A percentile compares a stretch with the other conserved stretches of the same genome.
Conservation (phyloP, 2,329 filamentous ascomycete species). For the Alternaria brassicae region DNA sequence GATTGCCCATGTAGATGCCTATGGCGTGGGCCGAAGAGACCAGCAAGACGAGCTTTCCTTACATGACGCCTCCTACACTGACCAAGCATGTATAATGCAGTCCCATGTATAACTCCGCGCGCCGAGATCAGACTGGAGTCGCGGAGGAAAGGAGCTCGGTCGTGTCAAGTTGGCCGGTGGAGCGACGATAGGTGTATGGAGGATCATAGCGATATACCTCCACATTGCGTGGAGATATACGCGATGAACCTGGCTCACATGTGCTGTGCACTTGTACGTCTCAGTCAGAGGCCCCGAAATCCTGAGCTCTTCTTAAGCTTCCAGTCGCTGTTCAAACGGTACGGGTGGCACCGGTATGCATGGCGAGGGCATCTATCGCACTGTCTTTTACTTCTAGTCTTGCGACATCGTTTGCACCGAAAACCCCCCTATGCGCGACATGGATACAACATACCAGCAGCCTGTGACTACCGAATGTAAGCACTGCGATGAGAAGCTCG, state of each 20-base stretch:
- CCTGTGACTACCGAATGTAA: not conserved
- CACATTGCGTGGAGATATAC: not conserved
- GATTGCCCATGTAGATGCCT: not conserved
- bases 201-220: not conserved
- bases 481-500: not conserved
- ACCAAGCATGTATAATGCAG: not conserved
- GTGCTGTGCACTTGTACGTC: not conserved
- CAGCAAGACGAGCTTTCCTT: not conserved
- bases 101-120: not conserved
- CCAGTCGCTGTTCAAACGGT: not conserved
- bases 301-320: not conserved
- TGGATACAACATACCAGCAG: not conserved
- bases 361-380: not conserved
- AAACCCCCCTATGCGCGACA: not conserved
- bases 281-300: slow-evolving; percentile 3
- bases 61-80: not conserved
- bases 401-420: slow-evolving; percentile 5
- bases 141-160: not conserved
- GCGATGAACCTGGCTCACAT: not conserved
- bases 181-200: not conserved
- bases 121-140: not conserved
- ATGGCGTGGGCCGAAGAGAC: not conserved
- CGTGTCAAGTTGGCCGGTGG: not conserved
- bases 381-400: not conserved
- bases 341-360: slow-evolving; percentile 7